phyloP scores from a whole-genome alignment of 1,284 basidiomycete genomes.

The Ustilago lituana region DNA sequence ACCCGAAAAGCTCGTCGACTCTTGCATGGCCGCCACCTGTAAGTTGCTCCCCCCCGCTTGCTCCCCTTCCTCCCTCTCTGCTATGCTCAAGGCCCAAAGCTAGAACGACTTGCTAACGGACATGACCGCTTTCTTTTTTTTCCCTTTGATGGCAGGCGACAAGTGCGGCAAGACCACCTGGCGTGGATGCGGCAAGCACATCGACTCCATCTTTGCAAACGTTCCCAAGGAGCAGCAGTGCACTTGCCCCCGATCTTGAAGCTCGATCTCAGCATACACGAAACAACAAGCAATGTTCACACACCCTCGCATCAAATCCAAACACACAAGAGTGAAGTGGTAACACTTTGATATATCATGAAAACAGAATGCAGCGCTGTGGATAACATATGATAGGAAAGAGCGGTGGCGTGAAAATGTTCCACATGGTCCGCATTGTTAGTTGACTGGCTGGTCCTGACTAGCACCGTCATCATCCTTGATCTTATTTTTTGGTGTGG shows the following conservation, averaged over 20 bases:
- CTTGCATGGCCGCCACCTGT: slow-evolving; percentile 51
- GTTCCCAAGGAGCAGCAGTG: slow-evolving; percentile 42
- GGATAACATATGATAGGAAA: too few relatives aligned
- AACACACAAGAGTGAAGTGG: too few relatives aligned
- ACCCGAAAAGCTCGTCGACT: slow-evolving; percentile 28
- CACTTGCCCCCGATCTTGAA: slow-evolving; percentile 47
- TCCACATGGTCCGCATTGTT: not conserved
- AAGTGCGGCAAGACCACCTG: slow-evolving; percentile 59
- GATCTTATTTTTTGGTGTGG: slow-evolving; percentile 27
- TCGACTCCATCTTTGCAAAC: slow-evolving; percentile 44
- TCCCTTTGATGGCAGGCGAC: slow-evolving; percentile 25
- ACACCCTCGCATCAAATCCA: too few relatives aligned
- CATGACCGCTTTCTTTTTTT: not conserved
- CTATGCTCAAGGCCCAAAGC: too few relatives aligned
- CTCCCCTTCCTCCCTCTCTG: too few relatives aligned
- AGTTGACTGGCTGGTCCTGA: slow-evolving; percentile 56
- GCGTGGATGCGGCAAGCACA: slow-evolving; percentile 49
- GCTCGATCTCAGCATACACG: not conserved
- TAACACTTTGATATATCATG: too few relatives aligned
- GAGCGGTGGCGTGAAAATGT: too few relatives aligned
- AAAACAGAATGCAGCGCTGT: too few relatives aligned
- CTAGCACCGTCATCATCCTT: slow-evolving; percentile 45
- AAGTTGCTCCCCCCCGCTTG: slow-evolving; percentile 5
- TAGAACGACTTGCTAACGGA: not conserved
- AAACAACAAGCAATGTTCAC: too few relatives aligned